Conservation (phyloP, 495 filamentous ascomycete species). For the Aspergillus indologenus region DNA sequence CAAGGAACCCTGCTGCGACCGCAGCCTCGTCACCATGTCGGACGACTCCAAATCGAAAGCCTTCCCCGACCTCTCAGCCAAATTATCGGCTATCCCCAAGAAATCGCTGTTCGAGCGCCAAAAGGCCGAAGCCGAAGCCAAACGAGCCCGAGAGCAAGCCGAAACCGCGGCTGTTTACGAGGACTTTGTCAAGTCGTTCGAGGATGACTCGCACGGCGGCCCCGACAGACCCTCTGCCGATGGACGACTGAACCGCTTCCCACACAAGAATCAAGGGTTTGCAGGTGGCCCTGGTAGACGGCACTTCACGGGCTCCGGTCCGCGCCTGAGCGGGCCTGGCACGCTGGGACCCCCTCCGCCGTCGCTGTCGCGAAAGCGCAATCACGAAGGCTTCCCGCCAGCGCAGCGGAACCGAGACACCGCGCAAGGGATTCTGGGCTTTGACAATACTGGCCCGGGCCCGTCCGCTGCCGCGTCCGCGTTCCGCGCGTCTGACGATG, state of each 20-base stretch:
- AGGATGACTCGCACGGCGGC: conserved; percentile 58
- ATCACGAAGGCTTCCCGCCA: conserved; percentile 44
- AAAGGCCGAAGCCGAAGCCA: conserved; percentile 90
- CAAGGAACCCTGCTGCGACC: conserved; percentile 20
- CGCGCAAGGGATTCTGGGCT: conserved; percentile 50
- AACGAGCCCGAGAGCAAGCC: conserved; percentile 78
- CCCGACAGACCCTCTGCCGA: conserved; percentile 21
- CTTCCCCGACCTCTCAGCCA: conserved; percentile 83
- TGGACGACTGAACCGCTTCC: conserved; percentile 32
- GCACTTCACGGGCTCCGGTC: conserved; percentile 52
- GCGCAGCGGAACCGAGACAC: conserved; percentile 37
- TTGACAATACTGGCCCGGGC: conserved; percentile 48
- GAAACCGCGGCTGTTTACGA: conserved; percentile 89
- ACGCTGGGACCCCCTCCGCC: conserved; percentile 65
- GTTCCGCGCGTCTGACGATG: conserved; percentile 51
- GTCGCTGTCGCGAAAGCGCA: conserved; percentile 50
- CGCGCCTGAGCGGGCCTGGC: conserved; percentile 69
- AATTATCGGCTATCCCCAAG: conserved; percentile 76
- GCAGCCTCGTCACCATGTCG: conserved; percentile 35
- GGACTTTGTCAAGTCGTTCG: conserved; percentile 88
- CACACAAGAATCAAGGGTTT: conserved; percentile 39
- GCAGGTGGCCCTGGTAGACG: conserved; percentile 47
- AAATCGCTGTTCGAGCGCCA: conserved; percentile 91
- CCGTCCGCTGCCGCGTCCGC: conserved; percentile 41
- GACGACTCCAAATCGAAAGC: conserved; percentile 49